Evolutionary conservation across 2,329 filamentous ascomycete species (phyloP), one percentile per base, ranked within the genome.

Genomic region (Cladophialophora chaetospira): DNA sequence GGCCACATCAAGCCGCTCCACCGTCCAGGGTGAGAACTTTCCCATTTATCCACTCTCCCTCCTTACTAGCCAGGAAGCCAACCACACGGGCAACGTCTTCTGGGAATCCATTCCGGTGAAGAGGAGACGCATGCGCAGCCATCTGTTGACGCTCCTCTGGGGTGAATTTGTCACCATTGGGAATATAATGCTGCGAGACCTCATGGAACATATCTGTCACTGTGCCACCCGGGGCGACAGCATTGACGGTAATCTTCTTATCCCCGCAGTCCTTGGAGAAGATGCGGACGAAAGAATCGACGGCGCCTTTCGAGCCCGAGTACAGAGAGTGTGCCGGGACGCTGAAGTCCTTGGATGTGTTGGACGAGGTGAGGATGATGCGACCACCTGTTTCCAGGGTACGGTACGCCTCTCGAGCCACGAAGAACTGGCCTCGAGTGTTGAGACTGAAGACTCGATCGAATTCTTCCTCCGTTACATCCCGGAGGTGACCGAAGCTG

Each of bases 181-280:
- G 82, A n/a, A 82, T 82, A 70, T 85, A 85, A 68, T 83, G 80
- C 82, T 83, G 86, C 19, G 83, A 79, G 70, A 87, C 87, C 71
- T 83, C 79, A 60, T 85, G 79, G 75, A 86, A 90, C 88, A 91
- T 90, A 70, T 90, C 88, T 25, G 79, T 85, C 79, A 88, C 87
- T 75, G 88, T 85, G 42, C 86, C 86, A 48, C 86, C 86, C 1
- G 86, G 86, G 1, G 86, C 86, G 38, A 88, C 84, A 62, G 84
- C 86, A 66, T 89, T 89, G 72, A 88, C 85, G 0, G 86, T 88
- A 67, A 88, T 83, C 45, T 83, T 80, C 66, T 82, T 80, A 65
- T 77, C 78, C 55, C 86, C 86, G 69, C 86, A 88, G 72, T 89
- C 86, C 45, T 85, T 86, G 8, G 86, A 82, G 66, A 89, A 88